Conservation (phyloP, 2,329 filamentous ascomycete species). For the Aspergillus quadrilineatus region DNA sequence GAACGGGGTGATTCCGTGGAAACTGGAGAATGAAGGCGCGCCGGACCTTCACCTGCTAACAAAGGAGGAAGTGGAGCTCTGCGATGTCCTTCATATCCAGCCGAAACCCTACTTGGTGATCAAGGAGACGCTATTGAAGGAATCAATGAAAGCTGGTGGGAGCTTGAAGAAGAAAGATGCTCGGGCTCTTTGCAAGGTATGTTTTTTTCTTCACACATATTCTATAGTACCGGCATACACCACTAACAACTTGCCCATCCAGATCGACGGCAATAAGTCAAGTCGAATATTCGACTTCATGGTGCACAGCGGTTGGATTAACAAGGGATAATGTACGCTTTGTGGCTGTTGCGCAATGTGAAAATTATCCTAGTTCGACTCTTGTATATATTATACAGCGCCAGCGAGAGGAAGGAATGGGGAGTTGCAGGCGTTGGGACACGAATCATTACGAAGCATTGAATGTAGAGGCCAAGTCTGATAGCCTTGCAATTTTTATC, state of each 20-base stretch:
- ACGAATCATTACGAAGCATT: background rate
- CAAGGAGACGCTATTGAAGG: conserved; percentile 88
- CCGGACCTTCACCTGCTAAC: conserved; percentile 80
- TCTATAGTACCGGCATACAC: background rate
- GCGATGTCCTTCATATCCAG: conserved; percentile 77
- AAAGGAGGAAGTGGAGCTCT: conserved; percentile 80
- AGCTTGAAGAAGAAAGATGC: conserved; percentile 91
- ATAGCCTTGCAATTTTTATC: background rate
- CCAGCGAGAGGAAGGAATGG: background rate
- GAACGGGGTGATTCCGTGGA: conserved; percentile 53
- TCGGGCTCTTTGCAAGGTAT: conserved; percentile 71
- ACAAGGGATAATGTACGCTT: conserved; percentile 62
- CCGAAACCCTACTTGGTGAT: conserved; percentile 94
- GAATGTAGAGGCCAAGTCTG: background rate
- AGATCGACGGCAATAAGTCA: conserved; percentile 80
- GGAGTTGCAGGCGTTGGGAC: conserved; percentile 18
- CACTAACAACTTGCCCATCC: conserved; percentile 17
- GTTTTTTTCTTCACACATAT: conserved; percentile 10
- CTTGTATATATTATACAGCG: conserved; percentile 5
- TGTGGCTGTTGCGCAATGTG: background rate
- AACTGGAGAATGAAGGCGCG: conserved; percentile 71
- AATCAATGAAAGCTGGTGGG: conserved; percentile 85
- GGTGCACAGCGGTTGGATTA: conserved; percentile 87
- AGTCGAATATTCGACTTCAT: conserved; percentile 92
- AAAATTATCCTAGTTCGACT: background rate